Base-by-base conservation (phyloP, 306 rosid genomes). In the Vigna reflexopilosa region DNA sequence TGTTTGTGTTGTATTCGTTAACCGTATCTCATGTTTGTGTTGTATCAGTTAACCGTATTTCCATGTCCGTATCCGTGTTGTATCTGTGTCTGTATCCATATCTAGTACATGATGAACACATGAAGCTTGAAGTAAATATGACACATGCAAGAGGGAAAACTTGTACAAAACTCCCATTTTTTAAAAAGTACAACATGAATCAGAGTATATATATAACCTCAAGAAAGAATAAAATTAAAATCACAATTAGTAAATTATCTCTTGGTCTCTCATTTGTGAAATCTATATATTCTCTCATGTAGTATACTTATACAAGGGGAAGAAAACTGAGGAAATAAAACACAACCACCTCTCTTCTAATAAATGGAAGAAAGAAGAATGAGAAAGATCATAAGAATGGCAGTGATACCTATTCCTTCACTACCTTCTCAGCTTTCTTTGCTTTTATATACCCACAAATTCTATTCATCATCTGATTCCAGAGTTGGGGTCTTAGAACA, bases 401-500 rank as follows among this genome's bases (percentile, higher is more conserved):
- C 32, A 81, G 57, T 20, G 42, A 66, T 64, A 64, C 11, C 65
- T 66, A 17, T 20, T 67, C 79, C 20, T 75, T 68, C 62, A 65
- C 55, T 20, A 66, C 54, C 74, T 69, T 83, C 82, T 51, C 80
- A 56, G 65, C 56, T 84, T 88, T 75, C 15, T 88, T 77, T 81
- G 58, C 82, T 56, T 26, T 42, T 22, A 16, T 56, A 62, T 50
- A 44, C 19, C 63, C 73, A 68, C 64, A 78, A 74, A 63, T 79
- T 34, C 81, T 84, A 87, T 3, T 90, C 93, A 26, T 90, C 96
- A 57, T 77, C 81, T 6, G 94, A 62, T 66, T 88, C 89, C 75
- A 87, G 34, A 1, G 98, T 94, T 6, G 98, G 94, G 80, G 88
- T 88, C 82, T 84, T 76, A 70, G 85, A 63, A 78, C 98, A 94